Evolutionary conservation across 495 filamentous ascomycete genomes (phyloP), one percentile per base, ranked within the genome.

Genomic region (Penicillium subrubescens): DNA sequence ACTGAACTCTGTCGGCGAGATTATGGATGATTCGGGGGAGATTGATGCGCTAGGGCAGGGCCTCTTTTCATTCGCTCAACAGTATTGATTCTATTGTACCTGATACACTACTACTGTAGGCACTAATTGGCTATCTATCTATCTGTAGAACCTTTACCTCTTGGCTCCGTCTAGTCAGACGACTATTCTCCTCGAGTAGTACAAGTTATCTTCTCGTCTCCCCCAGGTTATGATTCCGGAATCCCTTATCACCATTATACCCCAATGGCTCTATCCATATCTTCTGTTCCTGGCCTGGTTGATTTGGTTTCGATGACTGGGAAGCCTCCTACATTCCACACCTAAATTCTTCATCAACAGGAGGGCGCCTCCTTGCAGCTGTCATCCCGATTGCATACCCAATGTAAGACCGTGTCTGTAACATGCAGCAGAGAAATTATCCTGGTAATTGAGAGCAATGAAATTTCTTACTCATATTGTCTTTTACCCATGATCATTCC

Each of bases 321-420:
- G 23, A 35, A 60, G 58, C 55, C 39, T 59, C 37, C 59, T 34
- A 50, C 71, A 73, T 73, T 73, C 71, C 66, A 52, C 21, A n/a
- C 23, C 39, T 53, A 41, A 51, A 71, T 73, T 67, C 70, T 53
- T 61, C 37, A 66, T 62, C 55, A 62, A 8, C 64, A 23, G 17
- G 14, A 52, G 50, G 11, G 52, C 57, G 33, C 61, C 64, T 61
- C 70, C 70, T 70, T 70, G 62, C 67, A 57, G 54, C 50, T 71
- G 70, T 66, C 67, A 70, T 21, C 53, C 55, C 43, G 48, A 51
- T 56, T 52, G 56, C 71, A 73, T 71, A 60, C 68, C 51, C 43
- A 56, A 59, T 33, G 61, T 62, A 59, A 70, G 46, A 67, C 64
- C 34, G n/a, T 29, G 46, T 46, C 35, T 31, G 35, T 46, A 53